Base-by-base conservation (phyloP, 169 alveolate species). In the Babesia microti region DNA sequence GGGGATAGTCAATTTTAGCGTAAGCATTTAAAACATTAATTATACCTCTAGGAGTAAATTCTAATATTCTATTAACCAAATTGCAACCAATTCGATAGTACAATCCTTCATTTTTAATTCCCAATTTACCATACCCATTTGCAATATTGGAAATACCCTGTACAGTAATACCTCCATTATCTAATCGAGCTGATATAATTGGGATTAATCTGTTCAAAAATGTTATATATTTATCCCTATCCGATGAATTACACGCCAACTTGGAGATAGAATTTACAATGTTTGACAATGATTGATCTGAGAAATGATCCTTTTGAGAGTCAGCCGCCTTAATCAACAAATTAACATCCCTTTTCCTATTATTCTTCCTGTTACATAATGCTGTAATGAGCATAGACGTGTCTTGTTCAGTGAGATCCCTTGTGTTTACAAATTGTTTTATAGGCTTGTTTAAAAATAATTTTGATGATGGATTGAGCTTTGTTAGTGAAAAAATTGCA, bases 251-350 rank as follows among this genome's bases (percentile, higher is more conserved):
- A n/a, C n/a, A n/a, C n/a, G n/a, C n/a, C n/a, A 15, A 65, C 6
- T 29, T 21, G 6, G 48, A 68, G 7, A 65, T 26, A 6, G 76
- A 57, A 43, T 65, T 65, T 46, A 52, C 69, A 2, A 65, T 34
- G 0, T 54, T 65, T 6, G 76, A 68, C 23, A 65, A 0, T 0
- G 76, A 50, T 24, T 54, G 45, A 26, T 65, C 76, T 15, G 65
- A 54, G 49, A 65, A 32, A 27, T 4, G 12, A 3, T 35, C 70
- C 26, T 36, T 45, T 32, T 65, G 17, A 7, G 45, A 14, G 14
- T 24, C 33, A 11, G 55, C 43, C 24, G 55, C 37, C 44, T 32
- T 40, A 33, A 44, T 29, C 2, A 47, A 34, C 4, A 21, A 43
- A 0, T 17, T 2, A 6, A 28, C 19, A 0, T 15, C 21, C 1